Evolutionary conservation across 805 yeast species (phyloP), one percentile per base, ranked within the genome.

Genomic region (Tetrapisispora phaffii): DNA sequence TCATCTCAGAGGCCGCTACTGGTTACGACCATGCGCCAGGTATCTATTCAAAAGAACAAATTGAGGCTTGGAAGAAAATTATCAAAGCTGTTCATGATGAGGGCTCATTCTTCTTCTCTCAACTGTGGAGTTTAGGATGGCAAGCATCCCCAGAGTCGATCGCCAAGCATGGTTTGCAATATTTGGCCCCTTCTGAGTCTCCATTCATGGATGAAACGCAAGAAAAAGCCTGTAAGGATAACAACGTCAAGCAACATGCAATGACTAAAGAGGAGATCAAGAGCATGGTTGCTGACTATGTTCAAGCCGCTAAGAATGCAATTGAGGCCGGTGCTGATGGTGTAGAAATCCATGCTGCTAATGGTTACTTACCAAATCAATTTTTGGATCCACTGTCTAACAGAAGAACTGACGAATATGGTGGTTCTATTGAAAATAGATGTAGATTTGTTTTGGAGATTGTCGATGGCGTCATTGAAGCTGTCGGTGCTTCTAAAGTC

Each of bases 301-400:
- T 66, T 9, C 49, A 53, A 4, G 75, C 77, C 31, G 77, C 81
- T n/a, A 60, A 60, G 51, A 60, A 57, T 34, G 45, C 60, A 13
- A 44, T 65, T 34, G 59, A 48, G 8, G 58, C 60, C 16, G 69
- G 68, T 42, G 69, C 69, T 42, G 85, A 82, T 59, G 79, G 79
- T 49, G 74, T 82, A 26, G 85, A 82, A 61, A 63, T 82, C 39
- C 87, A 80, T 57, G 68, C 68, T 34, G 86, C 86, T 13, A 79
- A 80, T 57, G 86, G 87, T 13, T 81, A 77, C 55, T 60, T 82
- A 45, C 52, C 76, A 34, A 69, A 72, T 58, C 75, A 76, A 59
- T 80, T 82, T 52, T 55, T 79, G 50, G 73, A 76, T 36, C 66
- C 69, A 15, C 48, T 61, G 10, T 63, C 70, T 38, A 71, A 71